These are phyloP conservation scores for Hypsizygus ulmarius DNA, from an alignment of 1,284 basidiomycete species.

Conservation along the genomic window DNA sequence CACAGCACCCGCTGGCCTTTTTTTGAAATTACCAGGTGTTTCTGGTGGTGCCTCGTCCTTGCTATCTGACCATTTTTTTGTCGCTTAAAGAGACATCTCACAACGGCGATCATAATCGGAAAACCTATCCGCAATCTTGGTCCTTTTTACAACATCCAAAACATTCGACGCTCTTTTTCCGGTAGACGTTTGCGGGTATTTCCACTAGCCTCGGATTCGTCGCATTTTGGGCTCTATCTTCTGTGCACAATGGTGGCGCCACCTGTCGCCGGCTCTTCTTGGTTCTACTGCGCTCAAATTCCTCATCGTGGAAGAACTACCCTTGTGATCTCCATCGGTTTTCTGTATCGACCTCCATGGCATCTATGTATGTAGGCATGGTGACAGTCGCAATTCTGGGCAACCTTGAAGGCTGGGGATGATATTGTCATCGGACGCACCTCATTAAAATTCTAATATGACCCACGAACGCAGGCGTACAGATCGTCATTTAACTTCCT, in stretches of 20 bases:
- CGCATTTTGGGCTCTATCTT: not conserved
- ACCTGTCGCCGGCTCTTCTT: not conserved
- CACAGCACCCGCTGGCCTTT: too few species aligned
- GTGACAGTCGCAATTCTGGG: constrained; percentile 4
- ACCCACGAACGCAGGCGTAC: too few species aligned
- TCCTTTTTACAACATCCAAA: not conserved
- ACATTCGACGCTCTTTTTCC: not conserved
- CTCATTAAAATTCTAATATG: too few species aligned
- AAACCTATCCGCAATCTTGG: not conserved
- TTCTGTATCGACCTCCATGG: not conserved
- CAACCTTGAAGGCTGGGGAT: not conserved
- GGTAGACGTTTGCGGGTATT: constrained; percentile 3
- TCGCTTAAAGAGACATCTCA: too few species aligned
- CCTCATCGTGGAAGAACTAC: constrained; percentile 2
- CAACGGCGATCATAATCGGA: too few species aligned
- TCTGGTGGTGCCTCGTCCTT: too few species aligned
- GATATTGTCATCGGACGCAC: too few species aligned
- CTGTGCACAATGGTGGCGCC: constrained; percentile 9
- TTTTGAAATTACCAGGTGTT: too few species aligned
- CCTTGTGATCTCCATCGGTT: constrained; percentile 6
- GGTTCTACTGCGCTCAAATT: constrained; percentile 3
- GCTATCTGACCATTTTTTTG: too few species aligned
- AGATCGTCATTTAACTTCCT: too few species aligned
- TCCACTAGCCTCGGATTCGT: constrained; percentile 1
- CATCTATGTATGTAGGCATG: constrained; percentile 11